phyloP scores from a whole-genome alignment of 345 rosid genomes.

The Lenwebbia sp. region DNA sequence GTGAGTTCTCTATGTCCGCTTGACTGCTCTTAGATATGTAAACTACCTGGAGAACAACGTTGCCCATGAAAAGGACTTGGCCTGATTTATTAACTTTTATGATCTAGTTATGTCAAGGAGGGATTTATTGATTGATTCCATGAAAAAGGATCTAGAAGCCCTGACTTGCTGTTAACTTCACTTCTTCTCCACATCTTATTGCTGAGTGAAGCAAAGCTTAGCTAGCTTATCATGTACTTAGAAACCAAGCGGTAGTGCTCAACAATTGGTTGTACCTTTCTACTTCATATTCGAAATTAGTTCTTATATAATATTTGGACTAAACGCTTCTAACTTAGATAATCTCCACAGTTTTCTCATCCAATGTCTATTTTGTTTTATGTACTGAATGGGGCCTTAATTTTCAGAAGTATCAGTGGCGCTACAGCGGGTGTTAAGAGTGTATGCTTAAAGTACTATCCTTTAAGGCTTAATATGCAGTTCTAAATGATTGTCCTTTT shows the following conservation, averaged over 20 bases:
- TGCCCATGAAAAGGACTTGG: not conserved
- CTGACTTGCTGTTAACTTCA: not conserved
- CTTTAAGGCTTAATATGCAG: not conserved
- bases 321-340: not conserved
- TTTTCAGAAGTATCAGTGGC: not conserved
- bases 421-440: not conserved
- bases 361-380: not conserved
- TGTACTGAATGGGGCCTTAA: not conserved
- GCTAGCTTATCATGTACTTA: not conserved
- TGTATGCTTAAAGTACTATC: not conserved
- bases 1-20: constrained; percentile 18
- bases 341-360: not conserved
- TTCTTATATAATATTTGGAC: not conserved
- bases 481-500: not conserved
- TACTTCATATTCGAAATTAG: not conserved
- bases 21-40: not conserved
- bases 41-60: not conserved
- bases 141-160: not conserved
- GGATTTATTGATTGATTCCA: not conserved
- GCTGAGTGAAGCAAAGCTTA: not conserved
- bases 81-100: not conserved
- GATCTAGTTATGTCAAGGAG: not conserved
- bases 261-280: not conserved
- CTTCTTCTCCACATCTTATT: not conserved
- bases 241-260: not conserved